These are phyloP conservation scores for Trapa bicornis DNA, from an alignment of 345 rosid genomes.

Conservation along the genomic window DNA sequence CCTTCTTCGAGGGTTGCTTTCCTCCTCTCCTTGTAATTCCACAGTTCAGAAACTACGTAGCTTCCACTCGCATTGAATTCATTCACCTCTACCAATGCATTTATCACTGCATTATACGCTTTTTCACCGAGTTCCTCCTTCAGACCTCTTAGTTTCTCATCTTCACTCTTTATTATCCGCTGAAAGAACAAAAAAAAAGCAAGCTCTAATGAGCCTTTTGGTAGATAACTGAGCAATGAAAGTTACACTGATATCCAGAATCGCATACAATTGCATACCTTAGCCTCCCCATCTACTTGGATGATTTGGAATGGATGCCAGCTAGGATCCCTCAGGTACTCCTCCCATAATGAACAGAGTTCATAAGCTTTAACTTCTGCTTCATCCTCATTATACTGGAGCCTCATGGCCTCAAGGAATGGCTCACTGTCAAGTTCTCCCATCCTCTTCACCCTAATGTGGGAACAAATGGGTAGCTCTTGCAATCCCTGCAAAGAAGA, in stretches of 20 bases:
- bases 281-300: constrained; percentile 36
- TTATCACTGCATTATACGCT: constrained; percentile 44
- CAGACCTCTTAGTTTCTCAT: constrained; percentile 54
- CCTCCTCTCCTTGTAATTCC: constrained; percentile 59
- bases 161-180: constrained; percentile 60
- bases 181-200: constrained; percentile 13
- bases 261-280: constrained; percentile 27
- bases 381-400: constrained; percentile 47
- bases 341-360: constrained; percentile 84
- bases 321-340: constrained; percentile 79
- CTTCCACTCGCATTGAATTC: constrained; percentile 94
- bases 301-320: constrained; percentile 85
- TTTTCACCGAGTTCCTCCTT: constrained; percentile 46
- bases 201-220: background rate
- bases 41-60: constrained; percentile 62
- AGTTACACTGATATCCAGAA: background rate
- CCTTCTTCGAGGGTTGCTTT: constrained; percentile 64
- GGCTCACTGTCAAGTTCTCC: constrained; percentile 83
- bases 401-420: constrained; percentile 68
- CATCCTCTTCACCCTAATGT: constrained; percentile 82
- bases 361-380: constrained; percentile 66
- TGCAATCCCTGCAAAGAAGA: constrained; percentile 40
- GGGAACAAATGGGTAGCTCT: constrained; percentile 29
- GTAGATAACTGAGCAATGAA: background rate
- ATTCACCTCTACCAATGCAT: constrained; percentile 60